These are phyloP conservation scores for Erythrophleum ivorense DNA, from an alignment of 331 rosid genomes.

Conservation along the genomic window DNA sequence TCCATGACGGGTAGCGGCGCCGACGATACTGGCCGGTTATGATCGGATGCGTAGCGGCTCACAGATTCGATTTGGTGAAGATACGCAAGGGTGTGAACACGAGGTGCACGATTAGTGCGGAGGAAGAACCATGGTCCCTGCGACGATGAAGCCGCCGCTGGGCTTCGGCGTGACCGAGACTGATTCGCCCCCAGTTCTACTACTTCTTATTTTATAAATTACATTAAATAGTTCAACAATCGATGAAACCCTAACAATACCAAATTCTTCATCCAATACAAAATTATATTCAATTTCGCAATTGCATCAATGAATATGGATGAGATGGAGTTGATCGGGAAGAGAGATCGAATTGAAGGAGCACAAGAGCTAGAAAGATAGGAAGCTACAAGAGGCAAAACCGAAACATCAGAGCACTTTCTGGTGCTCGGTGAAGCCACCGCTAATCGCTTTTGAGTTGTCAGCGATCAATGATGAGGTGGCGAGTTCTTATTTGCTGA, in stretches of 20 bases:
- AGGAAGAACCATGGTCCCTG: constrained; percentile 82
- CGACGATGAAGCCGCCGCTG: constrained; percentile 72
- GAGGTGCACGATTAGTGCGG: constrained; percentile 80
- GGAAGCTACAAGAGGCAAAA: background rate
- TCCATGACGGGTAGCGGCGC: constrained; percentile 60
- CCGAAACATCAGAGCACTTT: background rate
- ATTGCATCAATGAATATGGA: background rate
- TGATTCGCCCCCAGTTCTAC: constrained; percentile 99
- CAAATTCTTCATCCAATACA: constrained; percentile 45
- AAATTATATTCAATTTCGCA: background rate
- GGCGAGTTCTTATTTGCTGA: constrained; percentile 22
- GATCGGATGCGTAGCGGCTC: constrained; percentile 62
- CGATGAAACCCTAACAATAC: constrained; percentile 51
- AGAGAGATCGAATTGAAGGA: constrained; percentile 32
- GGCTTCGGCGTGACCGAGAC: constrained; percentile 84
- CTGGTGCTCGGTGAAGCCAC: constrained; percentile 8
- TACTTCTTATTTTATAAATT: constrained; percentile 44
- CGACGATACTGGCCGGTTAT: constrained; percentile 40
- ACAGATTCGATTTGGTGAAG: constrained; percentile 74
- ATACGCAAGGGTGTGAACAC: constrained; percentile 75
- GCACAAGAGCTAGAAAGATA: background rate
- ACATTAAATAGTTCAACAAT: constrained; percentile 45
- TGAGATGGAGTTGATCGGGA: constrained; percentile 15
- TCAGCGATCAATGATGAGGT: constrained; percentile 36
- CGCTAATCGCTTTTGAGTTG: constrained; percentile 1